Base-by-base conservation (phyloP, 352 stramenopile genomes). In the Phytopythium delawarense region DNA sequence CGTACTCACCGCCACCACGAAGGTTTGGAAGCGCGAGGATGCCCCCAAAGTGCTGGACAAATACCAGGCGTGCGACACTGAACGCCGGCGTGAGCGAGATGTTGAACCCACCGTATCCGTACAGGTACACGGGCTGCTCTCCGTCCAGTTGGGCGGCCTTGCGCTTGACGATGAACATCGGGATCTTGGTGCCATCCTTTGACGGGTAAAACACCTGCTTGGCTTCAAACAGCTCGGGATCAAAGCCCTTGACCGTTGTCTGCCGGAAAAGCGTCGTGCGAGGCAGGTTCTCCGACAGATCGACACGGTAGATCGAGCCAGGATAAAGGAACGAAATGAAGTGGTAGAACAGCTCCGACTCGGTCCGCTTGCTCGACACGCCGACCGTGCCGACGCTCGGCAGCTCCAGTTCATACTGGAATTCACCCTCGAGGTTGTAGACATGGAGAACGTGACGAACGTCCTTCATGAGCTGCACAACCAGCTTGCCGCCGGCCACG, bases 41-140 rank as follows among this genome's bases (percentile, higher is more conserved):
- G 28, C 92, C 91, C 55, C 93, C 91, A 59, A 91, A 90, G 75
- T 98, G 82, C 56, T 98, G 79, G 80, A 96, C 94, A 44, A 92
- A 91, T 53, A 97, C 74, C 0, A 96, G 83, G 15, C 84, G 80
- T 12, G 89, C 85, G 2, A 95, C 79, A 56, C 85, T 88, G 69
- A 98, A 98, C 7, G 78, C 72, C 11, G 96, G 96, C 28, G 81
- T 92, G 11, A 99, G 75, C 48, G 83, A 95, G 59, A 98, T 96
- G 71, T 98, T 97, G 74, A 99, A 99, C 32, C 96, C 96, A 28
- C 95, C 95, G 67, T 98, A 98, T 58, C 88, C 95, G 70, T 98
- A 97, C 16, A 98, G 54, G 50, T 98, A 90, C 53, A 93, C 96
- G 6, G 94, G 96, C 59, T 89, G 85, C 23, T 92, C 71, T 16